A percentile compares a stretch with the other conserved stretches of the same genome.
phyloP scores from a whole-genome alignment of 2,329 filamentous ascomycete species.

The Chrysoporthe deuterocubensis region DNA sequence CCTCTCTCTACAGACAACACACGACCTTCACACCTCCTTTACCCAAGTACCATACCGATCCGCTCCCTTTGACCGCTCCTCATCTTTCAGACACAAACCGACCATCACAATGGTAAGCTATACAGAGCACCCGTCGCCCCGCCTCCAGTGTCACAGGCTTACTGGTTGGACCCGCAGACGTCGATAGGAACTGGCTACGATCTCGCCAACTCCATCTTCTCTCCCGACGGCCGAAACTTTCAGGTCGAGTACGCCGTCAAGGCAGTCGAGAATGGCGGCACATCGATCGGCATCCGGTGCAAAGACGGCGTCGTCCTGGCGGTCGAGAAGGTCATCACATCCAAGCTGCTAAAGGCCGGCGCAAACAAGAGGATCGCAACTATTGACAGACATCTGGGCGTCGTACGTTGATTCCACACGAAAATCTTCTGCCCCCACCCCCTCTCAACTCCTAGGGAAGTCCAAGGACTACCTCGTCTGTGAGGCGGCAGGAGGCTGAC shows the following conservation, averaged over 20 bases:
- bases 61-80: not conserved
- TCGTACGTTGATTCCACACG: constrained; percentile 63
- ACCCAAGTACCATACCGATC: not conserved
- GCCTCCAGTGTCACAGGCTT: constrained; percentile 29
- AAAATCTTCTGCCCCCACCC: not conserved
- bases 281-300: constrained; percentile 93
- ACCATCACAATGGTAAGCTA: constrained; percentile 30
- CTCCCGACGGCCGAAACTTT: constrained; percentile 97
- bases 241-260: constrained; percentile 99
- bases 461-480: not conserved
- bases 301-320: constrained; percentile 96
- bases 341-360: constrained; percentile 91
- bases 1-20: not conserved
- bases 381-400: constrained; percentile 89
- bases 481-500: constrained; percentile 7
- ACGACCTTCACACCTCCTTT: not conserved
- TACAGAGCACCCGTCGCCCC: constrained; percentile 23
- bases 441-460: not conserved
- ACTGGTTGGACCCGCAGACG: constrained; percentile 62
- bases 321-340: constrained; percentile 93
- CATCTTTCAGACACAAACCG: not conserved
- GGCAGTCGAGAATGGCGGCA: constrained; percentile 97
- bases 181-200: constrained; percentile 99
- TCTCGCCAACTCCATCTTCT: constrained; percentile 99
- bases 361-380: constrained; percentile 98